Evolutionary conservation across 192 early-diverging fungal genomes (phyloP).

Genomic region (Coemansia sp.): DNA sequence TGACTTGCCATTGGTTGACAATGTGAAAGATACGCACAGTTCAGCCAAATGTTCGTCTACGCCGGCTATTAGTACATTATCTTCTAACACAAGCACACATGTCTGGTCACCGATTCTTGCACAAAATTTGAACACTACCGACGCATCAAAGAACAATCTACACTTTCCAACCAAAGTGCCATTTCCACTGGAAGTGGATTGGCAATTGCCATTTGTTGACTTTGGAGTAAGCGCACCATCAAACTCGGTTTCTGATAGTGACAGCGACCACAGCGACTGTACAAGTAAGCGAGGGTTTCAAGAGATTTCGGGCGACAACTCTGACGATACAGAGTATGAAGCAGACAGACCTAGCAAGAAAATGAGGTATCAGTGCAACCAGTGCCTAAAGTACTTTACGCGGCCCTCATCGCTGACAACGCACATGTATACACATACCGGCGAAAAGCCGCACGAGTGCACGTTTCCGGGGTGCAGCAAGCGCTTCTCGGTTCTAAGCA

Average conservation of each 20-base stretch:
- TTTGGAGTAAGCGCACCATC: neutral
- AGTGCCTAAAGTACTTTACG: slow-evolving; percentile 66
- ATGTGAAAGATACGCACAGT: neutral
- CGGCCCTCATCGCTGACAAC: slow-evolving; percentile 68
- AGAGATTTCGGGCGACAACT: neutral
- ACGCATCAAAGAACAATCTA: neutral
- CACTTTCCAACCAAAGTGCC: neutral
- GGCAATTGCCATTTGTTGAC: neutral
- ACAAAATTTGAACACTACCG: neutral
- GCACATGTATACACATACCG: slow-evolving; percentile 74
- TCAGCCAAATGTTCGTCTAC: neutral
- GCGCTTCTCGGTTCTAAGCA: slow-evolving; percentile 71
- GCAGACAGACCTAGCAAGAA: slow-evolving; percentile 22
- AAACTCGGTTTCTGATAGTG: neutral
- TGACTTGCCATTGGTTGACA: neutral
- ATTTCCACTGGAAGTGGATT: neutral
- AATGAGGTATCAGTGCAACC: slow-evolving; percentile 56
- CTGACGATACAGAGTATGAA: neutral
- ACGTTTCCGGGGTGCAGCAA: slow-evolving; percentile 58
- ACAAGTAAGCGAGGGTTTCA: neutral
- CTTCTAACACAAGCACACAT: neutral
- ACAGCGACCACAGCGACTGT: neutral
- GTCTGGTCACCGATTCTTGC: neutral
- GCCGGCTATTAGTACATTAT: neutral
- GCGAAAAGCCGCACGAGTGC: slow-evolving; percentile 73